Conservation (phyloP, 2,329 filamentous ascomycete species). For the Juglanconis juglandina region DNA sequence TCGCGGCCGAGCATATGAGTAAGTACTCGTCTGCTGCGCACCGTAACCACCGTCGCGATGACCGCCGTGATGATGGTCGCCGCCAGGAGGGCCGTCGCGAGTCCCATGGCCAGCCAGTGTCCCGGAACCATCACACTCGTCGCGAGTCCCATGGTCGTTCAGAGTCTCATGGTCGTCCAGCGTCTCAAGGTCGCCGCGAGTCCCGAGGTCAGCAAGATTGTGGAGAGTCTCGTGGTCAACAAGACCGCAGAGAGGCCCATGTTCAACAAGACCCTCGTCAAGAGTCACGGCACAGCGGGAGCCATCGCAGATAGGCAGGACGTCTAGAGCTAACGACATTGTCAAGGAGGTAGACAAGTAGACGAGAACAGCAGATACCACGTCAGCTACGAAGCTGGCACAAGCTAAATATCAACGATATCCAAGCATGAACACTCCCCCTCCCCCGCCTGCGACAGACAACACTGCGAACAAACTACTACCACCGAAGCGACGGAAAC, state of each 20-base stretch:
- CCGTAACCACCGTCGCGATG: not conserved
- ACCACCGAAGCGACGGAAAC: slow-evolving; percentile 2
- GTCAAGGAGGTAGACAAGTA: not conserved
- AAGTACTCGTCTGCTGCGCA: not conserved
- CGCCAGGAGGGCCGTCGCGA: not conserved
- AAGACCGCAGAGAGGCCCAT: not conserved
- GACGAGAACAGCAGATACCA: too few species aligned
- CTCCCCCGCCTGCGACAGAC: not conserved
- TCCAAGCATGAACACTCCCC: not conserved
- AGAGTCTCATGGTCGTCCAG: not conserved
- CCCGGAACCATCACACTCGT: not conserved
- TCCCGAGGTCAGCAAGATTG: not conserved
- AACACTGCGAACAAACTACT: slow-evolving; percentile 4
- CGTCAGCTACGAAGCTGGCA: too few species aligned
- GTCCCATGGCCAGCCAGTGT: not conserved
- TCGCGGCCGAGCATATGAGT: not conserved
- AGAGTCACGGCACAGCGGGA: not conserved
- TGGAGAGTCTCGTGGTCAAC: not conserved
- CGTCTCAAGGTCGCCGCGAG: not conserved
- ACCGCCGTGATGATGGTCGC: not conserved
- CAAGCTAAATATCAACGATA: not conserved
- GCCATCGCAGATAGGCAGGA: not conserved
- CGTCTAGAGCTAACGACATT: not conserved
- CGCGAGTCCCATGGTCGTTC: not conserved
- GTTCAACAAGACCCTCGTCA: not conserved